Conservation (phyloP, 352 stramenopile species). For the Pythium brachiatum region DNA sequence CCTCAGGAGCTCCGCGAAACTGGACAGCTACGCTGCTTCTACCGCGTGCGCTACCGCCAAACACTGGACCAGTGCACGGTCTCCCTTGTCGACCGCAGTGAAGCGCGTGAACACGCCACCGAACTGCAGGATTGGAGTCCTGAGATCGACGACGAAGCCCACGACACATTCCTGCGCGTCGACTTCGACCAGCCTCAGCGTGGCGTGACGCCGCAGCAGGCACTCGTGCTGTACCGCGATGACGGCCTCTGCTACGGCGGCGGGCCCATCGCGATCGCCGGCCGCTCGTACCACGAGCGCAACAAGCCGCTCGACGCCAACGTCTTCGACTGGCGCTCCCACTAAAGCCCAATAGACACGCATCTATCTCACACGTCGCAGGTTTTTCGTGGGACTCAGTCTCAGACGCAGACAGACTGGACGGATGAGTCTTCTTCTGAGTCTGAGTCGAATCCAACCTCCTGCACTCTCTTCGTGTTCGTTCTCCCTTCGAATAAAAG, state of each 20-base stretch:
- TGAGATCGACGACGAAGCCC: constrained; percentile 5
- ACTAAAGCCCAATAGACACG: constrained; percentile 7
- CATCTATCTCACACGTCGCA: background rate
- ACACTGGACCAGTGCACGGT: constrained; percentile 59
- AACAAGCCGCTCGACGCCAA: constrained; percentile 40
- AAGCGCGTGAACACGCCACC: constrained; percentile 37
- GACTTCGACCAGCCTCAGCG: constrained; percentile 83
- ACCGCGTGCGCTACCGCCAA: constrained; percentile 83
- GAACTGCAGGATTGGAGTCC: constrained; percentile 53
- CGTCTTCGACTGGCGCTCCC: constrained; percentile 57
- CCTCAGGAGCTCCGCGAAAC: constrained; percentile 40
- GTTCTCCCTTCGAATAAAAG: background rate
- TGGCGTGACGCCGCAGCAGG: constrained; percentile 80
- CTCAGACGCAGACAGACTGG: constrained; percentile 10
- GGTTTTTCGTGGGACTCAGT: too few species aligned
- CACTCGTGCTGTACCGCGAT: constrained; percentile 79
- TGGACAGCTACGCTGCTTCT: constrained; percentile 60
- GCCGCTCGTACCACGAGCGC: constrained; percentile 68
- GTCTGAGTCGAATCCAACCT: constrained; percentile 7
- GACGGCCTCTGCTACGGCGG: constrained; percentile 83
- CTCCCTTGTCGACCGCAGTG: constrained; percentile 43
- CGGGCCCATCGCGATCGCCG: constrained; percentile 60
- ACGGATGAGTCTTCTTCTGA: constrained; percentile 7
- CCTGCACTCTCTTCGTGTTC: background rate
- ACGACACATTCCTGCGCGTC: constrained; percentile 49